phyloP scores from a whole-genome alignment of 1,139 yeast species.

The Candida freyschussii region DNA sequence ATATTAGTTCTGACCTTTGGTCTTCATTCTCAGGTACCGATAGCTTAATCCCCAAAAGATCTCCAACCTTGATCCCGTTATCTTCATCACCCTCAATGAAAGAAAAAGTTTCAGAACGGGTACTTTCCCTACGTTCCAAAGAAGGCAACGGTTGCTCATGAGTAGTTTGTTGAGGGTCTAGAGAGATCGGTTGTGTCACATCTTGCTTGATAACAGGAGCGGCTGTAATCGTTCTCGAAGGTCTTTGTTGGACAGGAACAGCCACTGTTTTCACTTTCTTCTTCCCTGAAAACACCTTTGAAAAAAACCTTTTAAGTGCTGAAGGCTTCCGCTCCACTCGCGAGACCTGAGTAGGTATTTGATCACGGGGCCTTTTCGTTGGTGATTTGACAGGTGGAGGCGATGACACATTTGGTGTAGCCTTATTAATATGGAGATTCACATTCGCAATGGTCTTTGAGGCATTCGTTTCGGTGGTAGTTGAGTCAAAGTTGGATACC shows the following conservation, averaged over 20 bases:
- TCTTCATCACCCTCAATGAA: constrained; percentile 24
- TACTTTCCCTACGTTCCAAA: constrained; percentile 4
- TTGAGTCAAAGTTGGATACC: too few species aligned
- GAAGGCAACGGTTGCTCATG: constrained; percentile 5
- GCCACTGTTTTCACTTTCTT: constrained; percentile 3
- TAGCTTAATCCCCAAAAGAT: constrained; percentile 1
- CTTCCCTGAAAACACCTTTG: constrained; percentile 11
- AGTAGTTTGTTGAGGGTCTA: constrained; percentile 1
- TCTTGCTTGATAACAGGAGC: not conserved
- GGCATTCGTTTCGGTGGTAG: too few species aligned
- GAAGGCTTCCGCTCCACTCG: constrained; percentile 17
- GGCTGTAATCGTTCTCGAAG: not conserved
- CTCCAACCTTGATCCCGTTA: constrained; percentile 12
- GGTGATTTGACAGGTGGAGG: not conserved
- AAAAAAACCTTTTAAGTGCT: constrained; percentile 16
- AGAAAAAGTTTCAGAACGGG: constrained; percentile 16
- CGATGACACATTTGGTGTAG: not conserved
- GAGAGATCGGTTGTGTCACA: not conserved
- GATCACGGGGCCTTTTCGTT: not conserved
- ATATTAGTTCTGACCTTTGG: constrained; percentile 6
- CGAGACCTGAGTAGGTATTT: not conserved
- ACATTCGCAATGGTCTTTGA: not conserved
- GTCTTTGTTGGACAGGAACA: not conserved
- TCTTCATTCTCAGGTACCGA: constrained; percentile 6
- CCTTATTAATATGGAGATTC: not conserved